phyloP scores from a whole-genome alignment of 164 flowering plant species.

The Berberis thunbergii region DNA sequence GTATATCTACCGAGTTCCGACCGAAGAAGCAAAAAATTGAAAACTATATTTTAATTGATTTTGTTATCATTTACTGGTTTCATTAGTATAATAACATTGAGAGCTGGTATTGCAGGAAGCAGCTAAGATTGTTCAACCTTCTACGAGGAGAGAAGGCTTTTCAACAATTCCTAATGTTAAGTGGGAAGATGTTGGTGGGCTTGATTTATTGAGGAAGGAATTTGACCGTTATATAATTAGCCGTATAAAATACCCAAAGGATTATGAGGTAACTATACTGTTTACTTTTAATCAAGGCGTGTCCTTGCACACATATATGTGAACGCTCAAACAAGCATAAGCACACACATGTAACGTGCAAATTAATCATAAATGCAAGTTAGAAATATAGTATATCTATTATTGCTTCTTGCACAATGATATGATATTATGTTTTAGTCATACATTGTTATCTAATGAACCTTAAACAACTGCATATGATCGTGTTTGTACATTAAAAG shows the following conservation, averaged over 20 bases:
- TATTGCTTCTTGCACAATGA: no score
- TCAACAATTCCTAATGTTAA: conserved; percentile 72
- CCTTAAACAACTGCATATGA: no score
- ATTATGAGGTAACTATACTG: conserved; percentile 41
- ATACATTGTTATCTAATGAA: no score
- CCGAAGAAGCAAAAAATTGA: no score
- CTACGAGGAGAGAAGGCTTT: conserved; percentile 87
- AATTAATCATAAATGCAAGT: no score
- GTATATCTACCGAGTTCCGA: no score
- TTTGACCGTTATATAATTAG: conserved; percentile 62
- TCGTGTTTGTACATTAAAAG: no score
- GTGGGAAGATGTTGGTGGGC: conserved; percentile 98
- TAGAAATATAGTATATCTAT: no score
- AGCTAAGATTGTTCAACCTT: conserved; percentile 70
- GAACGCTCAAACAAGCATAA: no score
- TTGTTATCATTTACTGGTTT: background rate
- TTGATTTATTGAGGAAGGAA: conserved; percentile 50
- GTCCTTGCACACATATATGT: background rate
- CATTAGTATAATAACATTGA: background rate
- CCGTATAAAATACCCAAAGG: conserved; percentile 56
- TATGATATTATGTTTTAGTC: no score
- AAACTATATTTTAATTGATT: background rate
- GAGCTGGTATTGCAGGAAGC: conserved; percentile 57
- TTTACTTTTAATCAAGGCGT: background rate
- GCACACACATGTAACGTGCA: no score